Evolutionary conservation across 805 yeast species (phyloP).

Genomic region (Henningerozyma blattae): DNA sequence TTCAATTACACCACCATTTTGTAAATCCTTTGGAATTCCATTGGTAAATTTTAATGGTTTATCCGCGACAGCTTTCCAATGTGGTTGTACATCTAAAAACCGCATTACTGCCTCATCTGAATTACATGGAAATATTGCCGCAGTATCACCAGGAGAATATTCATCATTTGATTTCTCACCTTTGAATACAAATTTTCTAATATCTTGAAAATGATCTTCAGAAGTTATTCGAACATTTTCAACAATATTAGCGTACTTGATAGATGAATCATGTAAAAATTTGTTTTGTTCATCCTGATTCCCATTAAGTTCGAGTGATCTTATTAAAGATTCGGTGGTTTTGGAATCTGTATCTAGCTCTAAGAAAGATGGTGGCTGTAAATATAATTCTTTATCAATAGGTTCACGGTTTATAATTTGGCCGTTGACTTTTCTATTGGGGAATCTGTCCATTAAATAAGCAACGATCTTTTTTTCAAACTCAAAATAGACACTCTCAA

Average conservation of each 20-base stretch:
- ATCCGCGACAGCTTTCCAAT: conserved; percentile 68
- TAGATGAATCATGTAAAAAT: conserved; percentile 3
- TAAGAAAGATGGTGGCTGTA: conserved; percentile 20
- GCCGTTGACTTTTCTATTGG: conserved; percentile 22
- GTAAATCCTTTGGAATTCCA: conserved; percentile 13
- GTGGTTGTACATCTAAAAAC: conserved; percentile 50
- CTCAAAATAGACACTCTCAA: conserved; percentile 63
- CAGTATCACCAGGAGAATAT: conserved; percentile 72
- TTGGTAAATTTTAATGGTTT: conserved; percentile 25
- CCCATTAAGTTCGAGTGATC: conserved; percentile 8
- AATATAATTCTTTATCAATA: conserved; percentile 14
- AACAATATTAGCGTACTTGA: conserved; percentile 33
- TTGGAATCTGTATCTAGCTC: conserved; percentile 1
- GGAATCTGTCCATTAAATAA: conserved; percentile 24
- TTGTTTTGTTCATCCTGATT: background rate
- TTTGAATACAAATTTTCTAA: conserved; percentile 45
- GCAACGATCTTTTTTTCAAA: conserved; percentile 48
- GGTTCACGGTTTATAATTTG: conserved; percentile 10
- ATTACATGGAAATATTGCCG: conserved; percentile 67
- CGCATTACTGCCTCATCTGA: conserved; percentile 48
- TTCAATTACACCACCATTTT: conserved; percentile 51
- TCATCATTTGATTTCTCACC: conserved; percentile 11
- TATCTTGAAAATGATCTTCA: conserved; percentile 79
- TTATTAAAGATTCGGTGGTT: background rate
- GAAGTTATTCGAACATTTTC: conserved; percentile 54